phyloP scores from a whole-genome alignment of 208 protist genomes.

The Balamuthia mandrillaris region DNA sequence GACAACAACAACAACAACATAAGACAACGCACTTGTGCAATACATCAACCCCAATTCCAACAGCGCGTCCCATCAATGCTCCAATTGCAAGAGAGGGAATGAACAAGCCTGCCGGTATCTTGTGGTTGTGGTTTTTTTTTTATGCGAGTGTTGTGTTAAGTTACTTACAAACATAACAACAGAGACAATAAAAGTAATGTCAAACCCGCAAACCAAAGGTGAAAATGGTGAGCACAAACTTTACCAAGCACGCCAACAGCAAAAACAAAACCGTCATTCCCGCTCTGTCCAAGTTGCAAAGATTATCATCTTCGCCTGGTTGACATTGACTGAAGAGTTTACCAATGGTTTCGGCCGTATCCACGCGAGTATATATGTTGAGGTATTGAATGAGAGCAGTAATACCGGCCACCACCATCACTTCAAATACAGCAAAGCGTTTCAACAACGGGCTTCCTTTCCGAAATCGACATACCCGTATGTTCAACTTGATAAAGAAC shows the following conservation, averaged over 20 bases:
- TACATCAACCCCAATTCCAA: neutral
- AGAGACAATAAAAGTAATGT: neutral
- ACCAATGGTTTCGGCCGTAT: neutral
- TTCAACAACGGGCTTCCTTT: neutral
- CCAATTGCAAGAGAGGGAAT: constrained; percentile 1
- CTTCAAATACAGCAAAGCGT: neutral
- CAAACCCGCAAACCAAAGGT: constrained; percentile 4
- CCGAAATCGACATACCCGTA: neutral
- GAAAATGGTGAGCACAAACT: neutral
- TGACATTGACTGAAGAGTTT: neutral
- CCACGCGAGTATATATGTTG: neutral
- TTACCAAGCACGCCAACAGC: neutral
- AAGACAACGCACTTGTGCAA: neutral
- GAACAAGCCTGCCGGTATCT: constrained; percentile 5
- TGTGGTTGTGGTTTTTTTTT: too few relatives aligned
- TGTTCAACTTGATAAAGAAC: constrained; percentile 23
- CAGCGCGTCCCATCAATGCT: neutral
- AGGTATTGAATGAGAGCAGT: neutral
- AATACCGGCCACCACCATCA: neutral
- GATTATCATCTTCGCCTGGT: neutral
- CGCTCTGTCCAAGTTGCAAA: neutral
- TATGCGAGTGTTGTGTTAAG: neutral
- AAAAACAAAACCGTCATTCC: neutral
- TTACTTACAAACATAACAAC: neutral
- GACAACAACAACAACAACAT: too few relatives aligned